Conservation (phyloP, 176 grass and related monocot species). For the Poa pratensis region DNA sequence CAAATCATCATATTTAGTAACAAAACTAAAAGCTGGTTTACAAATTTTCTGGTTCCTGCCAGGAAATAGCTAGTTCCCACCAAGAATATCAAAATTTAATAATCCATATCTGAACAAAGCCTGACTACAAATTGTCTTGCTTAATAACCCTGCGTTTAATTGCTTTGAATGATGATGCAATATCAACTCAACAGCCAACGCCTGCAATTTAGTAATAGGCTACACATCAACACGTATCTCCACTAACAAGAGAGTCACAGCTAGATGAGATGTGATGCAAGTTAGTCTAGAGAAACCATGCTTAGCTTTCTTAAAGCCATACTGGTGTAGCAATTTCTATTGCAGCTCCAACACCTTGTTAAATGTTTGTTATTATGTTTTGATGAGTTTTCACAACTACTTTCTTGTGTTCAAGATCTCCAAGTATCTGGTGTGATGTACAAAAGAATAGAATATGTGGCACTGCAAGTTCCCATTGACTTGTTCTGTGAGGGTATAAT, state of each 20-base stretch:
- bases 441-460: conserved; percentile 3
- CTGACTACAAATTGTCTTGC: not conserved
- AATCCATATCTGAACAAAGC: not conserved
- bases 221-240: not conserved
- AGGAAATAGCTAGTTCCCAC: conserved; percentile 18
- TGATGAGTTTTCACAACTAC: not conserved
- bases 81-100: conserved; percentile 9
- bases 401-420: conserved; percentile 14
- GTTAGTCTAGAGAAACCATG: conserved; percentile 18
- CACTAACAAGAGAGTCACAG: conserved; percentile 5
- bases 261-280: conserved; percentile 10
- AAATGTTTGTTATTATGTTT: not conserved
- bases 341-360: conserved; percentile 25
- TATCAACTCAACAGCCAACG: not conserved
- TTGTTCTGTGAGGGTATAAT: not conserved
- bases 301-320: conserved; percentile 17
- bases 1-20: not conserved
- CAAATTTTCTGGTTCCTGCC: not conserved
- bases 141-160: not conserved
- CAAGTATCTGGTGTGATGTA: conserved; percentile 19
- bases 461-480: conserved; percentile 11
- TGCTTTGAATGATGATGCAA: not conserved
- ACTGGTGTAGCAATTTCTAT: not conserved
- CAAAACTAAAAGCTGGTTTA: not conserved
- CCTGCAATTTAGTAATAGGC: not conserved